Conservation (phyloP, 2,329 filamentous ascomycete species). For the Beauveria medogensis region DNA sequence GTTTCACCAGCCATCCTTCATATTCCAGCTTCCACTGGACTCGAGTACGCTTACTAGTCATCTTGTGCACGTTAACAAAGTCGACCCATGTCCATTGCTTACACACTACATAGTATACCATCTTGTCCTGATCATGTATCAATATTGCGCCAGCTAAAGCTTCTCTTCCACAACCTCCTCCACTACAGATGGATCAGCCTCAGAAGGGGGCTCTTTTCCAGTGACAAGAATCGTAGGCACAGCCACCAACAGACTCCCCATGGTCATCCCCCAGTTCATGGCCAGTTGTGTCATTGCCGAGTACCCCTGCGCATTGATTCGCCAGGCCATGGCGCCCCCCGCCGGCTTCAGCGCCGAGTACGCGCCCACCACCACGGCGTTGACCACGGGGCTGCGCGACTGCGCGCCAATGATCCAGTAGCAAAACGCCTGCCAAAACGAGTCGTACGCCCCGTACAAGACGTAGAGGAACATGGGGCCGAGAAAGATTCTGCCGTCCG, state of each 20-base stretch:
- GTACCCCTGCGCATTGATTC: conserved; percentile 18
- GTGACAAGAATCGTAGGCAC: neutral
- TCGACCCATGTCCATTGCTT: too few species aligned
- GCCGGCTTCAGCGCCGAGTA: conserved; percentile 81
- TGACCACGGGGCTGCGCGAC: conserved; percentile 62
- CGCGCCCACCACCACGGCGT: conserved; percentile 85
- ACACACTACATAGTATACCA: too few species aligned
- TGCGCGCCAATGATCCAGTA: conserved; percentile 60
- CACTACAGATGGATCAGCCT: neutral
- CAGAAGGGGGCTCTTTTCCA: neutral
- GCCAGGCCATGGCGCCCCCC: conserved; percentile 68
- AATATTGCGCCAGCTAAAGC: neutral
- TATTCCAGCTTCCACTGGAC: too few species aligned
- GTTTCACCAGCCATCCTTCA: too few species aligned
- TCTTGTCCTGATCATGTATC: too few species aligned
- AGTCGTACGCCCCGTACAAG: conserved; percentile 84
- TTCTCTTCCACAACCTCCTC: neutral
- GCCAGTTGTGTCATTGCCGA: neutral
- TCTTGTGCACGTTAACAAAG: too few species aligned
- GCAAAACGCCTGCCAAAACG: conserved; percentile 79
- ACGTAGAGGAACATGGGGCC: conserved; percentile 85
- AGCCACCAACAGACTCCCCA: neutral
- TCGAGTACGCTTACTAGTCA: too few species aligned
- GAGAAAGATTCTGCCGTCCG: conserved; percentile 42
- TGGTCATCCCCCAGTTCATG: neutral